Evolutionary conservation across 2,329 filamentous ascomycete genomes (phyloP).

Genomic region (Capronia americana): DNA sequence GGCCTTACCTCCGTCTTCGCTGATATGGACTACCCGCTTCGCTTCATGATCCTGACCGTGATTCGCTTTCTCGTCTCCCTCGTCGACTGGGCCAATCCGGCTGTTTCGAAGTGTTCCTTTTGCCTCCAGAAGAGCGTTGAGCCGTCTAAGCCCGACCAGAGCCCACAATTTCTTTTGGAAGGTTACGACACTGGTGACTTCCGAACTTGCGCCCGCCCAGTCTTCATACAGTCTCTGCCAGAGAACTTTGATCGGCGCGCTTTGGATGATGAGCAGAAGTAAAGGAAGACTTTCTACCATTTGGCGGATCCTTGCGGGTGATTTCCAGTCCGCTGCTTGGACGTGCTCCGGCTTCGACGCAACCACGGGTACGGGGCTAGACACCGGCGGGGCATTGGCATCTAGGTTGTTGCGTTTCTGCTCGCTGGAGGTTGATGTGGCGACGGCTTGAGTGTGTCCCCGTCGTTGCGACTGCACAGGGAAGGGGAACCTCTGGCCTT

Average conservation of each 20-base stretch:
- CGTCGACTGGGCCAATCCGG: background rate
- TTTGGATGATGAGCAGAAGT: background rate
- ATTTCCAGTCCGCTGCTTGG: background rate
- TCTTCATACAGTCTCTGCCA: background rate
- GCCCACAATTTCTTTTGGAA: slow-evolving; percentile 1
- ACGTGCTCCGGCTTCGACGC: background rate
- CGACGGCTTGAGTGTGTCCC: background rate
- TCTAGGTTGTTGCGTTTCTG: background rate
- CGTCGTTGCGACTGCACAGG: background rate
- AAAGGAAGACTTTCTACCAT: background rate
- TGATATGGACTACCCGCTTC: background rate
- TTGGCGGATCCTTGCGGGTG: background rate
- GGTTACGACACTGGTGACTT: background rate
- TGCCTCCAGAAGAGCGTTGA: background rate
- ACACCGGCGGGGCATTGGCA: no score
- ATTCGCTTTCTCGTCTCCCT: background rate
- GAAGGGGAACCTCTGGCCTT: background rate
- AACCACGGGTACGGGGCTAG: background rate
- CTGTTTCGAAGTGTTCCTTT: background rate
- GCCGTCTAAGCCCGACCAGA: background rate
- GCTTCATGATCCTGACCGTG: background rate
- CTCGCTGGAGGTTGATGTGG: background rate
- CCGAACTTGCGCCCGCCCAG: background rate
- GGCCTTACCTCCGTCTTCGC: slow-evolving; percentile 1
- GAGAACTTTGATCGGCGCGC: background rate